These are phyloP conservation scores for Sordariomycetes sp. DNA, from an alignment of 2,329 filamentous ascomycete genomes.

Conservation along the genomic window DNA sequence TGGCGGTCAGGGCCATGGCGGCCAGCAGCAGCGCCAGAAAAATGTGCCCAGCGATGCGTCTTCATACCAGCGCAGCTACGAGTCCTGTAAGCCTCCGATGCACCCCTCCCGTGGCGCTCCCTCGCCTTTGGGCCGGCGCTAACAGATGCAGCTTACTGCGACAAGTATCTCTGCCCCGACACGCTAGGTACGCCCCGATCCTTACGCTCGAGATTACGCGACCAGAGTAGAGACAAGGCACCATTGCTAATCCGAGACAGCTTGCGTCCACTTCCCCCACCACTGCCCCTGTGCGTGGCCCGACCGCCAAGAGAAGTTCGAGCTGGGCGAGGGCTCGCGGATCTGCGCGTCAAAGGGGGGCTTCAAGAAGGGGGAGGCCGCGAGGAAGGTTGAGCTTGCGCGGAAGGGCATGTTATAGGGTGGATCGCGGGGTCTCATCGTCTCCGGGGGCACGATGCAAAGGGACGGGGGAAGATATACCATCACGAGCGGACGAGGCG, in stretches of 20 bases:
- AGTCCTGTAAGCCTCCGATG: not conserved
- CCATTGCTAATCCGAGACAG: slow-evolving; percentile 21
- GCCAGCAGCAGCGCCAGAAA: slow-evolving; percentile 49
- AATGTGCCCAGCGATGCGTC: slow-evolving; percentile 77
- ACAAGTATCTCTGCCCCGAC: slow-evolving; percentile 88
- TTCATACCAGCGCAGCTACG: slow-evolving; percentile 64
- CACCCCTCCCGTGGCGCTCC: not conserved
- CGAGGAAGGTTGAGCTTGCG: slow-evolving; percentile 68
- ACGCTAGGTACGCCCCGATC: slow-evolving; percentile 46
- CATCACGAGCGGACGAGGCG: not conserved
- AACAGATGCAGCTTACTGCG: slow-evolving; percentile 62
- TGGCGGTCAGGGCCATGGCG: slow-evolving; percentile 38
- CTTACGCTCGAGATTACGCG: not conserved
- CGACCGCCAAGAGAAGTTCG: slow-evolving; percentile 66
- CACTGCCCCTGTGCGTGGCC: slow-evolving; percentile 91
- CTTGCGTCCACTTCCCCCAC: slow-evolving; percentile 92
- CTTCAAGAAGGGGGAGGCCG: slow-evolving; percentile 60
- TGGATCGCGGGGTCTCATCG: not conserved
- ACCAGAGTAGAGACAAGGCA: not conserved
- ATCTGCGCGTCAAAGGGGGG: slow-evolving; percentile 69
- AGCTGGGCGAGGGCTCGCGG: slow-evolving; percentile 58
- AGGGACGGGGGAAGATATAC: not conserved
- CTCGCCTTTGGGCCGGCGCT: not conserved
- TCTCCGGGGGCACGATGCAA: not conserved
- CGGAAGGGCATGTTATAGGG: slow-evolving; percentile 62